Evolutionary conservation across 768 basidiomycete genomes (phyloP).

Genomic region (Suillus americanus): DNA sequence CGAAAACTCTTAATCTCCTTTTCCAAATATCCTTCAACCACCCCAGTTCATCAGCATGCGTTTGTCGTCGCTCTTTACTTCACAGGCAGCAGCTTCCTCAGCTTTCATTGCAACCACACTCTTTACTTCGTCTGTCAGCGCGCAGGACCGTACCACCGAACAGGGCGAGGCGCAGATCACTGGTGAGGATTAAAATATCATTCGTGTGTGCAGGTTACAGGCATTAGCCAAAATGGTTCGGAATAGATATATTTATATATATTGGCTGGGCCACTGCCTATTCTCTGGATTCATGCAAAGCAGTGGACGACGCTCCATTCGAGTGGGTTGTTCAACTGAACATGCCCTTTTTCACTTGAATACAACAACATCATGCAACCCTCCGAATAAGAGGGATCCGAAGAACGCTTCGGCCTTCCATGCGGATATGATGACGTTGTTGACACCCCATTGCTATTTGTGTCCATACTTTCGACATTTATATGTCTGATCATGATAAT

Average conservation of each 20-base stretch:
- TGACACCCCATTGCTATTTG: too few relatives aligned
- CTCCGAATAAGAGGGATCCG: not conserved
- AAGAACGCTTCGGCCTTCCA: not conserved
- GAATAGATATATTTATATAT: too few relatives aligned
- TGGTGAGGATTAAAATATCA: slow-evolving; percentile 23
- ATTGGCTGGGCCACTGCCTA: too few relatives aligned
- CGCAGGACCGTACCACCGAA: slow-evolving; percentile 34
- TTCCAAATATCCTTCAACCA: not conserved
- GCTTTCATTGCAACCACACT: slow-evolving; percentile 10
- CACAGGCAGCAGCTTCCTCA: slow-evolving; percentile 3
- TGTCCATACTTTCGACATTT: not conserved
- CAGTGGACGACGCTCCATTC: not conserved
- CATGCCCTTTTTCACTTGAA: not conserved
- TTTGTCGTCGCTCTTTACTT: slow-evolving; percentile 19
- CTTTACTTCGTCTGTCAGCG: slow-evolving; percentile 5
- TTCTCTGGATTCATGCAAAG: not conserved
- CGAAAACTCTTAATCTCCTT: not conserved
- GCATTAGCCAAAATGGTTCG: not conserved
- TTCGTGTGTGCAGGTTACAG: not conserved
- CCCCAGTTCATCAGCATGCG: slow-evolving; percentile 13
- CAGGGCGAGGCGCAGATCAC: slow-evolving; percentile 37
- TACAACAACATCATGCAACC: not conserved
- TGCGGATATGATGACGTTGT: not conserved
- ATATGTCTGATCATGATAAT: too few relatives aligned
- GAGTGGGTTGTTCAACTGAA: not conserved